Percentiles rank a stretch among this genome's conserved stretches.
Conservation (phyloP, 2,329 filamentous ascomycete genomes). For the Pleoardoris graminearum region DNA sequence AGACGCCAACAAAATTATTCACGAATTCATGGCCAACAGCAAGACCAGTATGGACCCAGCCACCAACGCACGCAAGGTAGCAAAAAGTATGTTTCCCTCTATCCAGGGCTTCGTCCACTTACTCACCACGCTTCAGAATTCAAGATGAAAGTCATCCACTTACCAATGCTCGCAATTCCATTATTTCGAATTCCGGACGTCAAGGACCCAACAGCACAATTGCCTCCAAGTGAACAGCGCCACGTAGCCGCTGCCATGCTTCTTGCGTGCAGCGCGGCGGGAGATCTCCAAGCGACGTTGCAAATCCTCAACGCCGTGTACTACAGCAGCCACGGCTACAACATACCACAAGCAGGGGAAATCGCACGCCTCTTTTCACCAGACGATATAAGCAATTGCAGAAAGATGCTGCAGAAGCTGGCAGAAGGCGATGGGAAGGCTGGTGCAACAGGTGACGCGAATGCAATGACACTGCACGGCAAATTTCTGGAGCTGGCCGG, state of each 20-base stretch:
- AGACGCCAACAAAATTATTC: constrained; percentile 28
- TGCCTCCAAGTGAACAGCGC: constrained; percentile 33
- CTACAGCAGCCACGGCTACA: constrained; percentile 14
- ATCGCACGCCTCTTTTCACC: constrained; percentile 23
- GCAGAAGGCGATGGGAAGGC: constrained; percentile 5
- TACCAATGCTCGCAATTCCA: constrained; percentile 32
- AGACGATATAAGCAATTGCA: constrained; percentile 24
- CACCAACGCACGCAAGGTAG: constrained; percentile 20
- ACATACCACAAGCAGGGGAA: constrained; percentile 14
- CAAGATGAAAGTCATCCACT: constrained; percentile 23
- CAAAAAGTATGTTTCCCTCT: constrained; percentile 25
- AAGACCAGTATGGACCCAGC: constrained; percentile 24
- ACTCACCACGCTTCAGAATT: constrained; percentile 28
- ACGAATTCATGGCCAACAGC: constrained; percentile 26
- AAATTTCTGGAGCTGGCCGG: constrained; percentile 36
- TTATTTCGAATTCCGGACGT: constrained; percentile 31
- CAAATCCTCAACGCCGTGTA: constrained; percentile 35
- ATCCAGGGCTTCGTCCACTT: not conserved
- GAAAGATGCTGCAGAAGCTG: constrained; percentile 24
- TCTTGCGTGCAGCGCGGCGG: constrained; percentile 33
- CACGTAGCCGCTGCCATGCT: constrained; percentile 23
- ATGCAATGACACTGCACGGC: constrained; percentile 36
- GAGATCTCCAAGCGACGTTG: constrained; percentile 33
- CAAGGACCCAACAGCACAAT: constrained; percentile 19
- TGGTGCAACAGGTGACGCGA: constrained; percentile 15